Base-by-base conservation (phyloP, 305 asterid species). In the Fraxinus latifolia region DNA sequence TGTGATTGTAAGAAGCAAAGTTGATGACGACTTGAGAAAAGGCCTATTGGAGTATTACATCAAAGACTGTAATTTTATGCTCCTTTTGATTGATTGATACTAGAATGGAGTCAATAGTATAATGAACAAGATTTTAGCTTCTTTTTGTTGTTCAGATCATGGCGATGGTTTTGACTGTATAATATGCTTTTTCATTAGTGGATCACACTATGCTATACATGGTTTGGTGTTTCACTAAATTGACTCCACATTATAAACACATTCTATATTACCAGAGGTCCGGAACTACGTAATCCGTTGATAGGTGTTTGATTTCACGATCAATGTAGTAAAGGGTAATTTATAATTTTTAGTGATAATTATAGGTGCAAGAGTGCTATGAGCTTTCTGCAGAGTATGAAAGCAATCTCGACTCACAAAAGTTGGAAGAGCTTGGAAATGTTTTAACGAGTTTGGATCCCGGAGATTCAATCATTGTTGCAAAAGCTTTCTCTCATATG, bases 331-430 rank as follows among this genome's bases (percentile, higher is more conserved):
- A 44, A 77, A 21, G 74, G 29, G 71, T 77, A 3, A 81, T 32
- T 25, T 47, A 3, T 71, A 47, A 25, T 14, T 75, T 62, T 70
- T 42, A 29, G 19, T 36, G 17, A 32, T 83, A 25, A 44, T 47
- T 75, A 53, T 85, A 94, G 99, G 99, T 94, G 77, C 99, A 96
- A 90, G 92, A 93, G 50, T 94, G 97, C 79, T 93, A 96, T 62
- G 99, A 94, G 90, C 97, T 94, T 60, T 94, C 99, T 0, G 97
- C 98, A 0, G 94, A 90, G 86, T 94, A 96, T 31, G 98, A 94
- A 89, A 87, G 93, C 82, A 93, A 82, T 84, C 89, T 36, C 7
- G 94, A 95, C 67, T 91, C 92, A 0, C 89, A 89, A 76, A 95
- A 95, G 94, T 77, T 95, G 15, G 99, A 94, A 79, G 98, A 94